Conservation (phyloP, 139 green algal genomes). For the Trebouxia sp. region DNA sequence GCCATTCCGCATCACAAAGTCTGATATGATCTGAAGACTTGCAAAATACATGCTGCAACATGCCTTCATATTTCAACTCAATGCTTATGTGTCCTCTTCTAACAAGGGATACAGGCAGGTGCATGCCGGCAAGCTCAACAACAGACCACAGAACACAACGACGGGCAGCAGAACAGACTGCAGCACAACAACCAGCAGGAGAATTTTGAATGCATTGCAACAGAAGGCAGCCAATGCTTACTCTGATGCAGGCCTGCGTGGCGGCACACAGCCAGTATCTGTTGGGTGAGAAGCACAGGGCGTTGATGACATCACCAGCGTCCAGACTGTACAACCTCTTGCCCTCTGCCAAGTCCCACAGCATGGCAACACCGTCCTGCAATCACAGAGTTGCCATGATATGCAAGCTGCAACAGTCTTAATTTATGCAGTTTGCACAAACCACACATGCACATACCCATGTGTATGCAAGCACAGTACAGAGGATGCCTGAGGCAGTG, state of each 20-base stretch:
- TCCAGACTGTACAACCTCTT: constrained; percentile 99
- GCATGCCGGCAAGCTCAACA: background rate
- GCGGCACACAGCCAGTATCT: constrained; percentile 99
- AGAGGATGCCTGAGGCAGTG: background rate
- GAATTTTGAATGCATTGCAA: constrained; percentile 2
- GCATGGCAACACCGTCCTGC: constrained; percentile 97
- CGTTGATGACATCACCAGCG: constrained; percentile 97
- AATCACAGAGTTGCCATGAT: background rate
- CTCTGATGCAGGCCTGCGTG: constrained; percentile 84
- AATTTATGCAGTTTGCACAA: background rate
- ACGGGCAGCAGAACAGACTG: background rate
- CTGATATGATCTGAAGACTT: too few relatives aligned
- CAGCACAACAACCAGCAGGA: background rate
- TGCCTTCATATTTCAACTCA: too few relatives aligned
- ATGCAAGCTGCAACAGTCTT: background rate
- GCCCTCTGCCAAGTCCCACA: constrained; percentile 99
- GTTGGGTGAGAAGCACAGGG: constrained; percentile 98
- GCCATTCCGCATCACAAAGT: too few relatives aligned
- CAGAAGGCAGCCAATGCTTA: constrained; percentile 18
- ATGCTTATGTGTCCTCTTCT: too few relatives aligned
- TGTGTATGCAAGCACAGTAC: background rate
- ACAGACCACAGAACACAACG: background rate
- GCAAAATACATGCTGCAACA: too few relatives aligned
- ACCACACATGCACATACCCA: background rate
- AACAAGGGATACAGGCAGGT: background rate